Evolutionary conservation across 2,329 filamentous ascomycete genomes (phyloP).

Genomic region (Laburnicola sp.): DNA sequence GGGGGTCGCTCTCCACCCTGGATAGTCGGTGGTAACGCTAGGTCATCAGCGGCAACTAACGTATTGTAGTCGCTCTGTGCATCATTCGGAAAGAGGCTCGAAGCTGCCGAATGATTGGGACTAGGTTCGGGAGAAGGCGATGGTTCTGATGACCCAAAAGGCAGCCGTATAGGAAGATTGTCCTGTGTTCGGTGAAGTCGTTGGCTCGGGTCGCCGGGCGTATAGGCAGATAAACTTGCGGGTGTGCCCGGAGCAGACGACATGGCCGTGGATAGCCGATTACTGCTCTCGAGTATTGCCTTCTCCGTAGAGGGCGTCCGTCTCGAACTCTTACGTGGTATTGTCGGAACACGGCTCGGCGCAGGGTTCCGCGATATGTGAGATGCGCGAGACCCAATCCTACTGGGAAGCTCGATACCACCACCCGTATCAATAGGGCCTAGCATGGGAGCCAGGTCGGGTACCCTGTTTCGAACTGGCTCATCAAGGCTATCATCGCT

Average conservation of each 20-base stretch:
- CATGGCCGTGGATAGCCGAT: conserved; percentile 35
- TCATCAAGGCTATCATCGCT: conserved; percentile 53
- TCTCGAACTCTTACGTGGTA: conserved; percentile 73
- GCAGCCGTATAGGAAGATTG: conserved; percentile 36
- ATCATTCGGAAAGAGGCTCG: conserved; percentile 37
- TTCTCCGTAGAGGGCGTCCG: conserved; percentile 35
- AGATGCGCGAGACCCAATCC: conserved; percentile 63
- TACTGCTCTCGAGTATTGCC: conserved; percentile 25
- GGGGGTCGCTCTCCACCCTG: conserved; percentile 33
- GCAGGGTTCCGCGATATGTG: conserved; percentile 26
- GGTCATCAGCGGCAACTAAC: conserved; percentile 6
- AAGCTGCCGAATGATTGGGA: conserved; percentile 39
- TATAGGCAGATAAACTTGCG: conserved; percentile 17
- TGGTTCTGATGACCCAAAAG: conserved; percentile 42
- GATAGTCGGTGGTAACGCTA: conserved; percentile 24
- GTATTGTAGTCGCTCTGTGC: conserved; percentile 22
- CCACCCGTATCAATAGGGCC: conserved; percentile 63
- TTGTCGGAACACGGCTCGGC: conserved; percentile 43
- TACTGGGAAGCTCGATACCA: conserved; percentile 65
- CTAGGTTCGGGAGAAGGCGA: conserved; percentile 43
- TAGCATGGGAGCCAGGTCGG: conserved; percentile 59
- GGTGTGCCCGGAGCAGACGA: conserved; percentile 23
- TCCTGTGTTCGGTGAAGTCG: conserved; percentile 31
- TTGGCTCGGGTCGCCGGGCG: conserved; percentile 15
- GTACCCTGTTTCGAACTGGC: conserved; percentile 46